These are phyloP conservation scores for Aureobasidium namibiae DNA, from an alignment of 2,329 filamentous ascomycete species.

Conservation along the genomic window DNA sequence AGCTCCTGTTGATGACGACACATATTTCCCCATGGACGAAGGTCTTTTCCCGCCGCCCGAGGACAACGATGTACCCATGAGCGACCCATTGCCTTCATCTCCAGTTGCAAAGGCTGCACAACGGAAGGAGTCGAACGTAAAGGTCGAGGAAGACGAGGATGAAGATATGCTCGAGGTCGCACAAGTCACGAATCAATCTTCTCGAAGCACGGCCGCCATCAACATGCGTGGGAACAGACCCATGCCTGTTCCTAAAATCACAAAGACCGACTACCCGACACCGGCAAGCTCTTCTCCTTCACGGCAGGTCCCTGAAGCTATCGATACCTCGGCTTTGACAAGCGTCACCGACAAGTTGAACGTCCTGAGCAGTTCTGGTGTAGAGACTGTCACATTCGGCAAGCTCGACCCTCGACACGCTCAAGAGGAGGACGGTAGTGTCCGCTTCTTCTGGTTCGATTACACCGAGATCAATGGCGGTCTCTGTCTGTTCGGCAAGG, in stretches of 20 bases:
- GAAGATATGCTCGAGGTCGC: constrained; percentile 80
- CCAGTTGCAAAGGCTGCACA: constrained; percentile 44
- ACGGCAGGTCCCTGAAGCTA: constrained; percentile 46
- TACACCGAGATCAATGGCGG: constrained; percentile 89
- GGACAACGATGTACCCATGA: constrained; percentile 72
- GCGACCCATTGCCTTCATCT: constrained; percentile 77
- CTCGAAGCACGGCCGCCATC: constrained; percentile 60
- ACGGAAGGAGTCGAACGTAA: constrained; percentile 47
- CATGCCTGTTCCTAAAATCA: constrained; percentile 64
- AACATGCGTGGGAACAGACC: constrained; percentile 79
- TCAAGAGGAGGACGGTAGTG: constrained; percentile 85
- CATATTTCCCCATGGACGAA: constrained; percentile 20
- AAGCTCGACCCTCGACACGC: constrained; percentile 79
- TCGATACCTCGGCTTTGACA: constrained; percentile 80
- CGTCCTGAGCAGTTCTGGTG: constrained; percentile 64
- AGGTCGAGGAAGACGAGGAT: constrained; percentile 62
- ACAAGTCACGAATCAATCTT: constrained; percentile 57
- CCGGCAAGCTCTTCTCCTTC: constrained; percentile 70
- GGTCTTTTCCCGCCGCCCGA: constrained; percentile 44
- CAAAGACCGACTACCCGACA: constrained; percentile 60
- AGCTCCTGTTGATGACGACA: constrained; percentile 15
- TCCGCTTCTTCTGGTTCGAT: constrained; percentile 95
- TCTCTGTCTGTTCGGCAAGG: constrained; percentile 91
- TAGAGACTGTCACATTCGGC: constrained; percentile 57
- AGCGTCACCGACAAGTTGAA: constrained; percentile 79